phyloP scores from a whole-genome alignment of 1,284 basidiomycete species.

The Anthracocystis panici-leucophaei region DNA sequence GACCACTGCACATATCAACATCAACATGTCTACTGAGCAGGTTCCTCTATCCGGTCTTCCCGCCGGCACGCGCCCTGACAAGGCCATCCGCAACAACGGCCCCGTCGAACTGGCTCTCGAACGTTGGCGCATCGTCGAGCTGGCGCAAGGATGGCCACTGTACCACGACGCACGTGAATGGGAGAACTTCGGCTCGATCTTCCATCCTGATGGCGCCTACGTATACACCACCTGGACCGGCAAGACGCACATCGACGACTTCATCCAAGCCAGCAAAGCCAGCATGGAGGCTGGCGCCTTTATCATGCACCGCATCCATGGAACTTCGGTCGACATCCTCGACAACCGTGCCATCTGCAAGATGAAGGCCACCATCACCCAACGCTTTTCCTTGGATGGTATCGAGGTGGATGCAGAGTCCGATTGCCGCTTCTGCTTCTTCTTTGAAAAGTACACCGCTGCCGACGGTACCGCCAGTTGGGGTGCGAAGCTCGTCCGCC shows the following conservation, averaged over 20 bases:
- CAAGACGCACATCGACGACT: slow-evolving; percentile 65
- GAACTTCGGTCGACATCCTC: slow-evolving; percentile 61
- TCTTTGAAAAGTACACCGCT: slow-evolving; percentile 45
- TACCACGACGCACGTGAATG: slow-evolving; percentile 67
- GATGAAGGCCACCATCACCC: slow-evolving; percentile 67
- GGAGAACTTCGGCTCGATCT: slow-evolving; percentile 62
- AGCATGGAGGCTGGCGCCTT: slow-evolving; percentile 63
- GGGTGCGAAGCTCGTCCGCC: slow-evolving; percentile 26
- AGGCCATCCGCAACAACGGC: slow-evolving; percentile 20
- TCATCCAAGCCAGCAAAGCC: slow-evolving; percentile 57
- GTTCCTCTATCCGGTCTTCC: slow-evolving; percentile 14
- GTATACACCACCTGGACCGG: slow-evolving; percentile 68
- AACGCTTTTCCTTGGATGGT: slow-evolving; percentile 59
- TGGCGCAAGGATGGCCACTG: slow-evolving; percentile 62
- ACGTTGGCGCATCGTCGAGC: slow-evolving; percentile 57
- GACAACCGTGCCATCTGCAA: slow-evolving; percentile 62
- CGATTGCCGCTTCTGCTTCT: slow-evolving; percentile 66
- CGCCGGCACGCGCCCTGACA: slow-evolving; percentile 19
- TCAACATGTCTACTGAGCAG: slow-evolving; percentile 8
- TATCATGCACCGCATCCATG: slow-evolving; percentile 64
- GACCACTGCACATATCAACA: too few relatives aligned
- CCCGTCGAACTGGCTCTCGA: slow-evolving; percentile 24
- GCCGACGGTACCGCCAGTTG: not conserved
- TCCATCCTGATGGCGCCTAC: slow-evolving; percentile 62
- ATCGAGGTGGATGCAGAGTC: slow-evolving; percentile 66